A percentile compares a stretch with the other conserved stretches of the same genome.
phyloP scores from a whole-genome alignment of 805 yeast species.

The Kodamaea lidongshanica region DNA sequence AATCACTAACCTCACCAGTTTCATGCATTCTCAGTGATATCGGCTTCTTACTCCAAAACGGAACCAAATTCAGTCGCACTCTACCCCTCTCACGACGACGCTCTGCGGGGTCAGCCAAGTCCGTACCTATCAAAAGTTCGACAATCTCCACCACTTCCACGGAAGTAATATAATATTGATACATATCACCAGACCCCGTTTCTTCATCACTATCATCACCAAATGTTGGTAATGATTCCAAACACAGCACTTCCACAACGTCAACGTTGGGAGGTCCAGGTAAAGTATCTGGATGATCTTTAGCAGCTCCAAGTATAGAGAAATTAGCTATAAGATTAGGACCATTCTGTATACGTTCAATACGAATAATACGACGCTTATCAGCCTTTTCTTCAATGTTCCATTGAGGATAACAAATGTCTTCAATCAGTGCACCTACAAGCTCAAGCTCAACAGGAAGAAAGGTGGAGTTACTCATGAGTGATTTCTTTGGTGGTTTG shows the following conservation, averaged over 20 bases:
- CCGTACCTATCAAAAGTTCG: conserved; percentile 52
- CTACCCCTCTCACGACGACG: conserved; percentile 62
- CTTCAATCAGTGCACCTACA: conserved; percentile 39
- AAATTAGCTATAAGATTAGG: conserved; percentile 44
- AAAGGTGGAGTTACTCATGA: conserved; percentile 23
- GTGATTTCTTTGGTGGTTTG: conserved; percentile 45
- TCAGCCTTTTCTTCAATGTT: conserved; percentile 39
- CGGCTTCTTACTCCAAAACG: conserved; percentile 60
- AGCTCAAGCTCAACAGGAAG: conserved; percentile 46
- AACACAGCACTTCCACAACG: conserved; percentile 55
- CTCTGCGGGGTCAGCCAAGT: conserved; percentile 40
- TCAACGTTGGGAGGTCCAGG: conserved; percentile 34
- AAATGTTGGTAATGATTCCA: conserved; percentile 29
- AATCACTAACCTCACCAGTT: conserved; percentile 2
- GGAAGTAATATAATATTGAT: conserved; percentile 50
- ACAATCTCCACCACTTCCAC: conserved; percentile 64
- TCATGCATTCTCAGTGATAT: conserved; percentile 42
- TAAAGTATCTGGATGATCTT: conserved; percentile 36
- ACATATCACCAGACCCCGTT: conserved; percentile 16
- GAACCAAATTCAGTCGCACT: conserved; percentile 58
- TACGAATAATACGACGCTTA: conserved; percentile 50
- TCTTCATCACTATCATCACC: conserved; percentile 27
- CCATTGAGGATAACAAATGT: conserved; percentile 51
- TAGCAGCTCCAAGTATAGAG: conserved; percentile 47
- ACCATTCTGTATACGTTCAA: conserved; percentile 49